Evolutionary conservation across 108 stramenopile species (phyloP).

Genomic region (Skeletonema menzelii): DNA sequence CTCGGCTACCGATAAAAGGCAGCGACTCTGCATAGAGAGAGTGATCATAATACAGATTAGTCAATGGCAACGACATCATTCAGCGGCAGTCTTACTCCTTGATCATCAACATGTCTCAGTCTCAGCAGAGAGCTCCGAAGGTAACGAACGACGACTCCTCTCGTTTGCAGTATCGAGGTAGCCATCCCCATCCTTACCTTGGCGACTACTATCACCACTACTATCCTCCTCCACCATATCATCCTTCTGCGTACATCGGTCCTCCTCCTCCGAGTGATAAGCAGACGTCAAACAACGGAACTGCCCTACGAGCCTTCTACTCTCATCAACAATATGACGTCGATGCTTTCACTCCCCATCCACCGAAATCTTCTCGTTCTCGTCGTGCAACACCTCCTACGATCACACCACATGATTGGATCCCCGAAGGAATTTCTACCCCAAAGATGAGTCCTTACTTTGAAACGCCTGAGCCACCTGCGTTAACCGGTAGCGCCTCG

Average conservation of each 20-base stretch:
- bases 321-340: neutral
- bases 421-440: neutral
- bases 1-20: neutral
- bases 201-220: neutral
- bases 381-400: neutral
- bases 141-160: neutral
- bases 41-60: neutral
- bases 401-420: neutral
- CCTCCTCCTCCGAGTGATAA: neutral
- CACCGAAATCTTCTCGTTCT: neutral
- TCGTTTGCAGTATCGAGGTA: neutral
- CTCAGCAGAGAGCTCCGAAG: no score
- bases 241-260: neutral
- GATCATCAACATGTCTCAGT: neutral
- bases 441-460: constrained; percentile 15
- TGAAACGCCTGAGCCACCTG: constrained; percentile 13
- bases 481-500: constrained; percentile 6
- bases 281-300: neutral
- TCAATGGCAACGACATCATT: neutral
- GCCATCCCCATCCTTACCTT: neutral
- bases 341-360: neutral
- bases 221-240: constrained; percentile 1
- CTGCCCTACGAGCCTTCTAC: neutral
- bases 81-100: neutral
- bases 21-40: neutral